Conservation (phyloP, 176 grass and related monocot species). For the Zoysia japonica region DNA sequence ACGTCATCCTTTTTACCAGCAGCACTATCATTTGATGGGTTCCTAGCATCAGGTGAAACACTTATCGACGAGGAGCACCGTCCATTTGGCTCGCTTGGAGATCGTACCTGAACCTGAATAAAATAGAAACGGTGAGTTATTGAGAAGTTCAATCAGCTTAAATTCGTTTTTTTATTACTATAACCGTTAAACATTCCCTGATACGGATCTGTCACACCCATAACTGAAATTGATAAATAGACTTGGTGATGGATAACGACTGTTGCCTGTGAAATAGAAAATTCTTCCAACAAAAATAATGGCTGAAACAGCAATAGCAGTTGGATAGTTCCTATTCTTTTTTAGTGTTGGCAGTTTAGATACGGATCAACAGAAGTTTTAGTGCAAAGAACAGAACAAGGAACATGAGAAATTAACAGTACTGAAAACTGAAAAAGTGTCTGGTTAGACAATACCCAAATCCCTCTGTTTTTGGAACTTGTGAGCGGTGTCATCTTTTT, state of each 20-base stretch:
- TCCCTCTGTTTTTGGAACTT: slow-evolving; percentile 29
- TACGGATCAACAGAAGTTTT: background rate
- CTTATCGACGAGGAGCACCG: background rate
- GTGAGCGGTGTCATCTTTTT: slow-evolving; percentile 12
- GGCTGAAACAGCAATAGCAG: background rate
- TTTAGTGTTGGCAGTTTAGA: background rate
- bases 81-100: background rate
- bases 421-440: slow-evolving; percentile 7
- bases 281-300: background rate
- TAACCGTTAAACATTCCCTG: background rate
- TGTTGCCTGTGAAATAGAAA: background rate
- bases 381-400: background rate
- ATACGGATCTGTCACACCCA: background rate
- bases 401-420: slow-evolving; percentile 5
- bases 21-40: background rate
- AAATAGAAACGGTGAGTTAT: slow-evolving; percentile 1
- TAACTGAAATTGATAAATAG: background rate
- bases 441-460: slow-evolving; percentile 33
- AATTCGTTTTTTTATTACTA: background rate
- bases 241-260: background rate
- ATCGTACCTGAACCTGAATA: slow-evolving; percentile 26
- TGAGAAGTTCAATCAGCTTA: background rate
- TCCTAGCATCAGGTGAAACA: slow-evolving; percentile 3
- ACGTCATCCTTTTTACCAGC: background rate
- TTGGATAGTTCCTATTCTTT: background rate